phyloP scores from a whole-genome alignment of 371 early-diverging fungal genomes.

The Mortierella polycephala region DNA sequence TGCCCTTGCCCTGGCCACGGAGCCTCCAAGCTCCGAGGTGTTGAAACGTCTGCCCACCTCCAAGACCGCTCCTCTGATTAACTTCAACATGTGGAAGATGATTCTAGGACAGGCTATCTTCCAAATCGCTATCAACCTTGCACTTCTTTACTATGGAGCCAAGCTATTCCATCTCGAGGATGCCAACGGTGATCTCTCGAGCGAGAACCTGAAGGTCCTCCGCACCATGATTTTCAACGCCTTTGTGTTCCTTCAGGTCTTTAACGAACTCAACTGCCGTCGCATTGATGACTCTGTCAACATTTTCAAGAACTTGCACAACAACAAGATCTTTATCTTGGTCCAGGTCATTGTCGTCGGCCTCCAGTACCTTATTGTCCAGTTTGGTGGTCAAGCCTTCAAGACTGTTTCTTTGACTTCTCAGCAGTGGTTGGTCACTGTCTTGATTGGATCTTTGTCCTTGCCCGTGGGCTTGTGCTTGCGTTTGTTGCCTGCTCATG shows the following conservation, averaged over 20 bases:
- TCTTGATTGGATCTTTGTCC: constrained; percentile 83
- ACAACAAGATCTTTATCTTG: constrained; percentile 83
- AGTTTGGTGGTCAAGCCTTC: constrained; percentile 92
- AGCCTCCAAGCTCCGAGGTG: constrained; percentile 80
- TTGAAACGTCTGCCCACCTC: constrained; percentile 85
- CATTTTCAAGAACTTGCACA: constrained; percentile 83
- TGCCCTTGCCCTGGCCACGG: constrained; percentile 89
- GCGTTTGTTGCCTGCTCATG: constrained; percentile 72
- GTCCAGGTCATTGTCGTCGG: constrained; percentile 78
- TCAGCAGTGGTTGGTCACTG: constrained; percentile 84
- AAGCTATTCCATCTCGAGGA: constrained; percentile 72
- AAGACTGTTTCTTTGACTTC: constrained; percentile 77
- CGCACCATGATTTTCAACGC: constrained; percentile 94
- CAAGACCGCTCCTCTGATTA: constrained; percentile 84
- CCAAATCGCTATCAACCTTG: constrained; percentile 77
- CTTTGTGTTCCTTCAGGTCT: constrained; percentile 95
- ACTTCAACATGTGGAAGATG: constrained; percentile 91
- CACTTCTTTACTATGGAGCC: constrained; percentile 69
- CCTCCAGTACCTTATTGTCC: constrained; percentile 86
- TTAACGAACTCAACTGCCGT: constrained; percentile 90
- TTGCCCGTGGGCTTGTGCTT: constrained; percentile 84
- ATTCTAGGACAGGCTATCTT: constrained; percentile 91
- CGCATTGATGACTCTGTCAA: constrained; percentile 83
- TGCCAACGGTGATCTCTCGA: constrained; percentile 42
- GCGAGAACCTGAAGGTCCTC: constrained; percentile 58